Evolutionary conservation across 176 grass and related monocot genomes (phyloP), one percentile per base, ranked within the genome.

Genomic region (Avena insularis): DNA sequence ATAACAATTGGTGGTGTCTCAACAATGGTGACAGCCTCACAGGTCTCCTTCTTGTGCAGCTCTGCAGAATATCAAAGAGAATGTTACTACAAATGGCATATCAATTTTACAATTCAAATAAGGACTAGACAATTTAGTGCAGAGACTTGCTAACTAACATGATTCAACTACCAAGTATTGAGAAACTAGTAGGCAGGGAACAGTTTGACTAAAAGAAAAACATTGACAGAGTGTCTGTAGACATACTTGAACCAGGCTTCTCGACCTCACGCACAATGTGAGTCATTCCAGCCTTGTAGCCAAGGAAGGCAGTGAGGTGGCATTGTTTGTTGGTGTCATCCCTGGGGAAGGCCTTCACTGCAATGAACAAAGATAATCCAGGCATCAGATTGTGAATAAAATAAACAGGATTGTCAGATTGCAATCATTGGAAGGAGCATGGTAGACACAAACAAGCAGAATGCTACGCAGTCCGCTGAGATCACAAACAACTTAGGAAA

Each of bases 241-340:
- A 86, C 88, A 4, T 86, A 90, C 88, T 90, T 63, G 88, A 90
- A 12, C 88, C 95, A 83, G 95, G 95, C 80, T 98, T 98, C 38
- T 98, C 95, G 0, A 98, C 95, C 87, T 95, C 95, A 90, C 95
- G 95, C 21, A 98, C 95, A 86, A 98, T 95, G 86, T 98, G 95
- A 1, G 95, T 98, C 95, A 98, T 98, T 6, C 95, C 95, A 82
- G 95, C 89, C 88, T 98, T 98, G 95, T 98, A 98, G 29, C 95
- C 95, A 81, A 98, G 85, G 86, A 98, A 98, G 67, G 95, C 91
- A 2, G 95, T 98, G 61, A 98, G 86, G 48, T 95, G 94, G 87
- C 91, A 93, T 1, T 84, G 61, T 51, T 98, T 98, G 49, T 20
- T 51, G 4, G 51, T 2, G 19, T 98, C 93, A 93, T 98, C 95